Base-by-base conservation (phyloP, 192 early-diverging fungal genomes). In the Borealophlyctis nickersoniae region DNA sequence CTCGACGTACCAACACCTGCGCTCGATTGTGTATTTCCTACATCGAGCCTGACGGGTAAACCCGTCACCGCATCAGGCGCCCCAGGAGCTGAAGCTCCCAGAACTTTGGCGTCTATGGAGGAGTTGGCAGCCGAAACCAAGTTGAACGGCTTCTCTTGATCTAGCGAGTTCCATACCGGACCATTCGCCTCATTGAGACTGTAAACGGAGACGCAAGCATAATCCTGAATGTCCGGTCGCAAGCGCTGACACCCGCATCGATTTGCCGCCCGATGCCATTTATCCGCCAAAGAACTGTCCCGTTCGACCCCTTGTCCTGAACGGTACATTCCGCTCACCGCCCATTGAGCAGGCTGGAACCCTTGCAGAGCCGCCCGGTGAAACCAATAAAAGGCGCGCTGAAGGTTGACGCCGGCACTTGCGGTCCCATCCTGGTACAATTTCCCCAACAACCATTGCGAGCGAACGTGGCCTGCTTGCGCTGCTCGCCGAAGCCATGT, bases 301-400 rank as follows among this genome's bases (percentile, higher is more conserved):
- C 57, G 26, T 29, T 19, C 48, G 0, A 66, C 55, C 19, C 72
- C 72, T 13, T 27, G 22, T 2, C 72, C 72, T 16, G 22, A 33
- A 4, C 68, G 60, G 35, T 74, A 74, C 69, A 72, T 69, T 13
- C 35, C 33, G 3, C 54, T 24, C 2, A 74, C 62, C 3, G 72
- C 69, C 28, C 23, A 62, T 49, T 74, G 72, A 14, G 72, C 72
- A 22, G 63, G 61, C 52, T 74, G 72, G 31, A 48, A 74, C 0
- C 72, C 72, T 45, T 74, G 72, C 54, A 74, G 29, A 22, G 69
- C 69, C 49, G 72, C 68, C 14, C 33, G 29, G 31, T 74, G 72
- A 66, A 53, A 71, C 72, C 72, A 74, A 45, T 72, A 74, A 51
- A 74, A 74, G 11, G 72, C 67, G 2, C 61, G 60, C 60, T 72